Base-by-base conservation (phyloP, 345 rosid genomes). In the Lumnitzera littorea region DNA sequence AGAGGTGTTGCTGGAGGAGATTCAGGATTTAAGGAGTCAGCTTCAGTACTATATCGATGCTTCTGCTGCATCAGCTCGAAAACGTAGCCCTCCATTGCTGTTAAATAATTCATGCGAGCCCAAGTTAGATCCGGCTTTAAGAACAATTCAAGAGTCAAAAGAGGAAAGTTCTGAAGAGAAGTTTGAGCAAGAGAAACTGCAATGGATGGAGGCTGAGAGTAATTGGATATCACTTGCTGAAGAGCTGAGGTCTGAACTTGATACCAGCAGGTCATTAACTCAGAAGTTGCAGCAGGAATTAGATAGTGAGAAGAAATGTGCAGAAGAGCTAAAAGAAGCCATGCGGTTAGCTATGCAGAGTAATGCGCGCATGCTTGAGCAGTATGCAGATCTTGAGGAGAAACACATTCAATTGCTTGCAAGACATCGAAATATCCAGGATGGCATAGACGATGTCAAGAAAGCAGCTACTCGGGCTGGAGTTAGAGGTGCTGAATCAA, bases 311-410 rank as follows among this genome's bases (percentile, higher is more conserved):
- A 88, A 82, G 82, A 87, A 71, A 76, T 95, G 98, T 64, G 66
- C 77, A 1, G 88, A 85, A 76, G 99, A 95, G 67, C 76, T 86
- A 75, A 80, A 78, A 56, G 94, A 91, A 80, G 96, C 98, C 51
- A 82, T 95, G 96, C 98, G 81, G 77, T 80, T 78, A 82, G 98
- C 98, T 43, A 95, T 95, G 96, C 84, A 82, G 65, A 96, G 97
- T 16, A 92, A 95, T 72, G 94, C 91, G 47, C 81, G 98, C 62
- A 88, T 91, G 91, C 87, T 95, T 70, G 99, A 95, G 68, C 96
- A 95, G 66, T 86, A 91, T 68, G 98, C 88, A 13, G 99, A 95
- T 76, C 86, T 95, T 52, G 90, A 95, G 73, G 99, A 84, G 78
- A 88, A 85, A 55, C 99, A 95, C 69, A 95, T 95, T 41, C 85